These are phyloP conservation scores for Eutrema salsugineum DNA, from an alignment of 441 rosid genomes.

Conservation along the genomic window DNA sequence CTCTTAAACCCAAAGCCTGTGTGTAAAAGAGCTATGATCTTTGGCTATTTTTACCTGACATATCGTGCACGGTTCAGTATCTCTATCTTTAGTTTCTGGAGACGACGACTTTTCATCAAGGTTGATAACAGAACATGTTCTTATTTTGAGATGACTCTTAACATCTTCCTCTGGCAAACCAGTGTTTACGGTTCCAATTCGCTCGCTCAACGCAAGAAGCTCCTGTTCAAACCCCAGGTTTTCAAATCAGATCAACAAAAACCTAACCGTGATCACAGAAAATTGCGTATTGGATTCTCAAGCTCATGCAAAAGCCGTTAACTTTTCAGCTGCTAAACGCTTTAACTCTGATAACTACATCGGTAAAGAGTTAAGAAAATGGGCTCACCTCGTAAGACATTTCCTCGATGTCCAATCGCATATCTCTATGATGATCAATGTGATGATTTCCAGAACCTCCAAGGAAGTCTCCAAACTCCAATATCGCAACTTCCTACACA, in stretches of 20 bases:
- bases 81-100: constrained; percentile 48
- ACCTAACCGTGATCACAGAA: constrained; percentile 1
- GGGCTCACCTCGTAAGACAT: constrained; percentile 84
- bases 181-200: constrained; percentile 73
- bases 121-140: constrained; percentile 43
- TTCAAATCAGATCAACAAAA: constrained; percentile 6
- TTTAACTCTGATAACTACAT: not conserved
- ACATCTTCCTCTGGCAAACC: constrained; percentile 77
- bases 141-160: constrained; percentile 47
- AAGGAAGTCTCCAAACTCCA: constrained; percentile 66
- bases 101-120: constrained; percentile 53
- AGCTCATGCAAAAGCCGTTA: not conserved
- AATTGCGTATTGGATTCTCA: not conserved
- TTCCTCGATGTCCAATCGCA: constrained; percentile 94
- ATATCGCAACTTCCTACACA: constrained; percentile 73
- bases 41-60: constrained; percentile 63
- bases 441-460: constrained; percentile 46
- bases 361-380: not conserved
- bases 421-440: constrained; percentile 81
- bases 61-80: constrained; percentile 78
- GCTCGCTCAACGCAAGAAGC: constrained; percentile 84
- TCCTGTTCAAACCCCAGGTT: constrained; percentile 45
- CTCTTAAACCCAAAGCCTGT: not conserved
- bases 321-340: not conserved
- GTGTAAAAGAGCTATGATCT: not conserved